A percentile compares a stretch with the other conserved stretches of the same genome.
Evolutionary conservation across 2,329 filamentous ascomycete genomes (phyloP).

Genomic region (Dothidotthia symphoricarpi): DNA sequence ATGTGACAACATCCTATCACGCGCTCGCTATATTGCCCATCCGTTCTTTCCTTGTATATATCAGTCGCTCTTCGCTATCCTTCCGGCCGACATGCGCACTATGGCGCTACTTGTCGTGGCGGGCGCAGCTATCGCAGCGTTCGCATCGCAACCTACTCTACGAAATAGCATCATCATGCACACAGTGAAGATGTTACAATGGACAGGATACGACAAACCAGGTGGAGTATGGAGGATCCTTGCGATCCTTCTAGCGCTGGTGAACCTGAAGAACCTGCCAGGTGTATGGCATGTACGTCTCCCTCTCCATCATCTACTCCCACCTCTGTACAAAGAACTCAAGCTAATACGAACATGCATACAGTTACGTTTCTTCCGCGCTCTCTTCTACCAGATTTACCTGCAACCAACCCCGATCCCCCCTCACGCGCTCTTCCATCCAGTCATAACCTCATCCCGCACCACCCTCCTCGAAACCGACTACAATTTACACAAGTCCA

Average conservation of each 20-base stretch:
- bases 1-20: background rate
- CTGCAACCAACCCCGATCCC: constrained; percentile 44
- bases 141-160: constrained; percentile 23
- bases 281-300: constrained; percentile 70
- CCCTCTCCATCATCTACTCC: background rate
- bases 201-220: constrained; percentile 32
- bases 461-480: constrained; percentile 76
- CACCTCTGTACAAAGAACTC: background rate
- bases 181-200: constrained; percentile 7
- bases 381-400: constrained; percentile 50
- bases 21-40: no score
- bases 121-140: constrained; percentile 11
- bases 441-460: constrained; percentile 64
- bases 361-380: constrained; percentile 48
- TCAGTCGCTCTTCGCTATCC: background rate
- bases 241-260: constrained; percentile 34
- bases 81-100: background rate
- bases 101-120: background rate
- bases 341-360: constrained; percentile 6
- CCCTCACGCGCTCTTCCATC: constrained; percentile 69
- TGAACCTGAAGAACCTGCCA: constrained; percentile 73
- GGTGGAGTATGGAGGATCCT: constrained; percentile 38
- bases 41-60: background rate
- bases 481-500: constrained; percentile 81
- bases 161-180: constrained; percentile 15